Evolutionary conservation across 2,329 filamentous ascomycete genomes (phyloP).

Genomic region (Huntiella decipiens): DNA sequence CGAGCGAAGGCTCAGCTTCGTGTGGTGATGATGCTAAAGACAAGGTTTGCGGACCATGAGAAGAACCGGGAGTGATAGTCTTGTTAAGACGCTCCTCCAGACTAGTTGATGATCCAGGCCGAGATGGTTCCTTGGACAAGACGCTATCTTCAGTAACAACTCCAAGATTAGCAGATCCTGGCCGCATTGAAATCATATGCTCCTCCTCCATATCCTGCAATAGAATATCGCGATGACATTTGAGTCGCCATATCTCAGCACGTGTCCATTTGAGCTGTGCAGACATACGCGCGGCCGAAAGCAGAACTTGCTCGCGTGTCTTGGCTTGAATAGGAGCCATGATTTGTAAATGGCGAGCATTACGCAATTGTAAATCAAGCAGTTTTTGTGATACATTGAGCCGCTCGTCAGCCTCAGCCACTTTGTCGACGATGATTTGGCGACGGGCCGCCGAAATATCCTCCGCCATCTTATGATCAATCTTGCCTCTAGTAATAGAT

Average conservation of each 20-base stretch:
- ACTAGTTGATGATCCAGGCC: constrained; percentile 4
- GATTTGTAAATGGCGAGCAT: constrained; percentile 76
- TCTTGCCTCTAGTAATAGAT: constrained; percentile 50
- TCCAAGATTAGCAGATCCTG: background rate
- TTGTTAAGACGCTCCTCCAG: constrained; percentile 1
- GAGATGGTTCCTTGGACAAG: background rate
- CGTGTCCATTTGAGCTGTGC: constrained; percentile 87
- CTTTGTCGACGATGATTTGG: constrained; percentile 67
- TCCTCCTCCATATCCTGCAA: constrained; percentile 74
- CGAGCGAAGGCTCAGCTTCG: background rate
- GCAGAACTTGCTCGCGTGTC: constrained; percentile 69
- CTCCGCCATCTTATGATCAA: constrained; percentile 65
- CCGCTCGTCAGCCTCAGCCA: constrained; percentile 65
- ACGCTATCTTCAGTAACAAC: constrained; percentile 6
- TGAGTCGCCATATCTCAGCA: constrained; percentile 81
- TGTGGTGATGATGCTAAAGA: constrained; percentile 3
- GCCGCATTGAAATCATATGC: constrained; percentile 11
- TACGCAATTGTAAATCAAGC: constrained; percentile 66
- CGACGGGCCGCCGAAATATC: constrained; percentile 70
- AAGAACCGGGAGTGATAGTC: constrained; percentile 1
- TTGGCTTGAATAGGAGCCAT: constrained; percentile 81
- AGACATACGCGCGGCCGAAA: constrained; percentile 65
- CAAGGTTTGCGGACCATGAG: constrained; percentile 1
- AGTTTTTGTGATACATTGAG: constrained; percentile 54
- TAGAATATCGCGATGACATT: constrained; percentile 78